phyloP scores from a whole-genome alignment of 2,329 filamentous ascomycete genomes.

The Diaporthe batatas region DNA sequence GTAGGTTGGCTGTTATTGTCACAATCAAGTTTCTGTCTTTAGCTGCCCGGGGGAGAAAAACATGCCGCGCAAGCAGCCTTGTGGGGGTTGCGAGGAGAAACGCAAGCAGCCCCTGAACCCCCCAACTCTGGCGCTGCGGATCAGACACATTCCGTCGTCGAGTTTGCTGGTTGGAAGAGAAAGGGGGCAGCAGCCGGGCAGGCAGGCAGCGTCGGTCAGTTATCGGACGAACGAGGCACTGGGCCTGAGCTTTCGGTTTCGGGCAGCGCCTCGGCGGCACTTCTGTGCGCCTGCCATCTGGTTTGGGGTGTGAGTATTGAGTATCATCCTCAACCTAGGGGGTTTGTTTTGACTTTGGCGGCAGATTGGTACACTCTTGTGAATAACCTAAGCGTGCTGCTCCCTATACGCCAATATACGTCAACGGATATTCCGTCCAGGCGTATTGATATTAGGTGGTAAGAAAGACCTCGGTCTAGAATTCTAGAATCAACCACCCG shows the following conservation, averaged over 20 bases:
- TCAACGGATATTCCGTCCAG: conserved; percentile 7
- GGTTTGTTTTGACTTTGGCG: neutral
- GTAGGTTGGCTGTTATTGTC: neutral
- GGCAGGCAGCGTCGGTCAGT: neutral
- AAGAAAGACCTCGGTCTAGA: conserved; percentile 10
- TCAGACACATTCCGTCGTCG: neutral
- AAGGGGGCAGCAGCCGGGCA: conserved; percentile 9
- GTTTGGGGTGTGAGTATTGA: neutral
- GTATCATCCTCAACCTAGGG: conserved; percentile 11
- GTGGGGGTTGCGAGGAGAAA: neutral
- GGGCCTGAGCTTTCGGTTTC: conserved; percentile 5
- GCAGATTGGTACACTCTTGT: neutral
- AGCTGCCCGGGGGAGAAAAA: neutral
- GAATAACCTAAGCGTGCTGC: neutral
- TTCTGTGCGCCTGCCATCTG: conserved; percentile 30
- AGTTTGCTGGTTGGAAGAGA: conserved; percentile 7
- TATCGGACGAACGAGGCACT: conserved; percentile 28
- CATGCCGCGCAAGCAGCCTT: conserved; percentile 12
- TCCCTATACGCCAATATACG: neutral
- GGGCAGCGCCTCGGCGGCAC: conserved; percentile 7
- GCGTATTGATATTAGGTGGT: neutral
- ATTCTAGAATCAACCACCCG: neutral
- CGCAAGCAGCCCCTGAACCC: conserved; percentile 18
- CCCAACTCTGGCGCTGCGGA: conserved; percentile 23
- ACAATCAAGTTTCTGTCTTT: neutral